Conservation (phyloP, 2,329 filamentous ascomycete genomes). For the Aspergillus fructus region DNA sequence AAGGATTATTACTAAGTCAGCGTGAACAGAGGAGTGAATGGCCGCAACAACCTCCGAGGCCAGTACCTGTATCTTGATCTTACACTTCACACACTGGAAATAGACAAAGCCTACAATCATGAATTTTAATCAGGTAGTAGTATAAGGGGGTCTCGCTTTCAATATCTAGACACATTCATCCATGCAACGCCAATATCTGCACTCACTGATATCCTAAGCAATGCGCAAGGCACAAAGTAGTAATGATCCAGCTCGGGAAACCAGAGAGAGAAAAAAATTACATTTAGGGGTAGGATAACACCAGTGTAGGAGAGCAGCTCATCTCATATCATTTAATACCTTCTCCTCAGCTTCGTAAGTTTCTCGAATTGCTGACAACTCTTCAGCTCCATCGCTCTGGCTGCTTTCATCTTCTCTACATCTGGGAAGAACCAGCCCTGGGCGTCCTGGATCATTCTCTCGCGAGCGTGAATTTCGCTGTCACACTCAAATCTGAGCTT, state of each 20-base stretch:
- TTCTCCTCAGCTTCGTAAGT: slow-evolving; percentile 47
- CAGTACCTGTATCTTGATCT: neutral
- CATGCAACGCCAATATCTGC: slow-evolving; percentile 17
- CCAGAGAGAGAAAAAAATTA: slow-evolving; percentile 3
- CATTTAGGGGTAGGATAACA: slow-evolving; percentile 1
- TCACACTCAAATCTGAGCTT: slow-evolving; percentile 71
- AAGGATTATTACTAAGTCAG: slow-evolving; percentile 13
- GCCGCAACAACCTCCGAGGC: neutral
- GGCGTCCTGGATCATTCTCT: slow-evolving; percentile 71
- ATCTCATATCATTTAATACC: slow-evolving; percentile 24
- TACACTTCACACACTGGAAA: neutral
- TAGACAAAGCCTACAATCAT: neutral
- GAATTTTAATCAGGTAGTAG: neutral
- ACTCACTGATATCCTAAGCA: slow-evolving; percentile 12
- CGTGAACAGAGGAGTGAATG: slow-evolving; percentile 4
- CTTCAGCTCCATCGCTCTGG: slow-evolving; percentile 60
- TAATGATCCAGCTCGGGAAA: slow-evolving; percentile 8
- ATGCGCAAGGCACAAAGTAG: slow-evolving; percentile 6
- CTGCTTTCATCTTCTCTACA: slow-evolving; percentile 72
- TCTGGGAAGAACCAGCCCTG: slow-evolving; percentile 87
- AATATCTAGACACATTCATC: slow-evolving; percentile 5
- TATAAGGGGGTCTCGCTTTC: slow-evolving; percentile 11
- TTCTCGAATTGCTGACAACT: slow-evolving; percentile 56
- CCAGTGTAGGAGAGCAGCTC: slow-evolving; percentile 3
- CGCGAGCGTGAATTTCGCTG: slow-evolving; percentile 64